Conservation (phyloP, 2,329 filamentous ascomycete species). For the Raffaelea ambrosiae region DNA sequence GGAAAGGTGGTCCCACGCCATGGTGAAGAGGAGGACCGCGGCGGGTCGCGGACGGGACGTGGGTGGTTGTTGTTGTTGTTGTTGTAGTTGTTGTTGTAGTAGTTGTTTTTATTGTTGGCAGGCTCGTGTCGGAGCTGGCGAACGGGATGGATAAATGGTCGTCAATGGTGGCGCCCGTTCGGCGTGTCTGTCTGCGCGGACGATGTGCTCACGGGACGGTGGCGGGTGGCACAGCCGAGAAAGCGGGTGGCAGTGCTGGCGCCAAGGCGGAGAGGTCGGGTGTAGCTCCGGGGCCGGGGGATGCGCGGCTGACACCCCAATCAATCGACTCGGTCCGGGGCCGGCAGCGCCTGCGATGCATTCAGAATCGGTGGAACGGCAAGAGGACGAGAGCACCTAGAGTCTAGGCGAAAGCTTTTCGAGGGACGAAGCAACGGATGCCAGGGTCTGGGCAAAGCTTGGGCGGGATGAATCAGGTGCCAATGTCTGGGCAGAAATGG, state of each 20-base stretch:
- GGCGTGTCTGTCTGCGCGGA: too few relatives aligned
- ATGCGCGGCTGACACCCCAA: constrained; percentile 15
- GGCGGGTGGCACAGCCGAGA: background rate
- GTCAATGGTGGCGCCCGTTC: too few relatives aligned
- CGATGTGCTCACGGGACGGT: background rate
- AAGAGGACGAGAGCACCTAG: background rate
- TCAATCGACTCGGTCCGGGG: constrained; percentile 16
- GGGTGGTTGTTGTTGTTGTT: background rate
- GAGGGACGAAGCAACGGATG: background rate
- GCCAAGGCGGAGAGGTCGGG: background rate
- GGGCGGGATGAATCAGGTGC: background rate
- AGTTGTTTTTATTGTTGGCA: background rate
- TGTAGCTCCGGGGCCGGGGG: background rate
- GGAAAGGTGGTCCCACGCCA: constrained; percentile 73
- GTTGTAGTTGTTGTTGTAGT: background rate
- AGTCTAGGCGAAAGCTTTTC: too few relatives aligned
- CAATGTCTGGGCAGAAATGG: too few relatives aligned
- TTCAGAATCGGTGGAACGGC: constrained; percentile 11
- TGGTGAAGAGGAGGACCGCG: too few relatives aligned
- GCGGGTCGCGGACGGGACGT: background rate
- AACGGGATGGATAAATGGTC: background rate
- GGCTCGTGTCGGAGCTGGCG: background rate
- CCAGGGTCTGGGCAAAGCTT: background rate
- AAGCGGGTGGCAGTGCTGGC: background rate
- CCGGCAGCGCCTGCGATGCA: constrained; percentile 13